phyloP scores from a whole-genome alignment of 306 rosid genomes.

The Vachellia collinsii region DNA sequence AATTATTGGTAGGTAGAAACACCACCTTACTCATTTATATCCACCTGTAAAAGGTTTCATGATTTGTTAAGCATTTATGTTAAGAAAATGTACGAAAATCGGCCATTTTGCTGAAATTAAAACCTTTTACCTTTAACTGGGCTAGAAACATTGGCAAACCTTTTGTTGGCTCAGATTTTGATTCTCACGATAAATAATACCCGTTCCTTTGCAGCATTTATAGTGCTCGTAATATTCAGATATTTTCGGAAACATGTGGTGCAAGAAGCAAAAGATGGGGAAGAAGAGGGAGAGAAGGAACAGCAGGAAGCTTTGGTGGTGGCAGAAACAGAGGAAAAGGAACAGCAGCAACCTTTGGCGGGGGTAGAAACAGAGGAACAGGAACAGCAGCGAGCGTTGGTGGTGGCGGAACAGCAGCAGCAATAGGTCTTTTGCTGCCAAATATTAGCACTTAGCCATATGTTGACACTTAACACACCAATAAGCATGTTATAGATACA shows the following conservation, averaged over 20 bases:
- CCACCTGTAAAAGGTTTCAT: background rate
- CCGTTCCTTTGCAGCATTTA: constrained; percentile 62
- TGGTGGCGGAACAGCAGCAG: background rate
- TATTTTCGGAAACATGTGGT: constrained; percentile 56
- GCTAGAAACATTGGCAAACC: background rate
- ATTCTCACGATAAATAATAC: constrained; percentile 22
- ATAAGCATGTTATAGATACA: background rate
- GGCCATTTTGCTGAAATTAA: constrained; percentile 5
- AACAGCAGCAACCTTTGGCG: constrained; percentile 1
- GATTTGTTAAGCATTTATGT: background rate
- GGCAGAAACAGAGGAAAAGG: constrained; percentile 14
- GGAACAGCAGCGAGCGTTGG: background rate
- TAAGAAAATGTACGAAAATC: constrained; percentile 1
- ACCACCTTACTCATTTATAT: background rate
- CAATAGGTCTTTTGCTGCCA: constrained; percentile 11
- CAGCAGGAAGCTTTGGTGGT: constrained; percentile 1
- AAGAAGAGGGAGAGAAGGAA: constrained; percentile 47
- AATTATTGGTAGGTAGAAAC: too few species aligned
- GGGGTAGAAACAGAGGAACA: background rate
- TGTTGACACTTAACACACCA: constrained; percentile 10
- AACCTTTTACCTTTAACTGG: constrained; percentile 7
- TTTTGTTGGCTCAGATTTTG: constrained; percentile 19
- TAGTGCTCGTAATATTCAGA: constrained; percentile 67
- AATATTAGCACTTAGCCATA: constrained; percentile 17
- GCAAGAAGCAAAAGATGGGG: constrained; percentile 47